phyloP scores from a whole-genome alignment of 805 yeast genomes.

The Scheffersomyces ergatensis region DNA sequence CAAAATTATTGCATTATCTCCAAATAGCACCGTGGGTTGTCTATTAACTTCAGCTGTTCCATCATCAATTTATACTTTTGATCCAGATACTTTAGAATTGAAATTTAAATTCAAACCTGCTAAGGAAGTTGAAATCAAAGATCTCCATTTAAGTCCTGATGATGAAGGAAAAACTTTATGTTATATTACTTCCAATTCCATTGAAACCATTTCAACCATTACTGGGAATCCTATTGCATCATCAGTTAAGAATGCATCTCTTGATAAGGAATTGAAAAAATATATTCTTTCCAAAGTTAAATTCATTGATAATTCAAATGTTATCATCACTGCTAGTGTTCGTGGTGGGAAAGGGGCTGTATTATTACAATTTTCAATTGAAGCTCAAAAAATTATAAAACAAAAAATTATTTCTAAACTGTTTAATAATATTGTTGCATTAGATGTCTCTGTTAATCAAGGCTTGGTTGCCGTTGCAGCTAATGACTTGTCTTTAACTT shows the following conservation, averaged over 20 bases:
- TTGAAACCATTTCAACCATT: slow-evolving; percentile 51
- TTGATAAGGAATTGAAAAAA: slow-evolving; percentile 18
- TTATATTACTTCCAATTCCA: slow-evolving; percentile 53
- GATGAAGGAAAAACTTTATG: slow-evolving; percentile 61
- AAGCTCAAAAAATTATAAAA: slow-evolving; percentile 40
- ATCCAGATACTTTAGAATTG: slow-evolving; percentile 52
- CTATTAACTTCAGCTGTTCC: slow-evolving; percentile 69
- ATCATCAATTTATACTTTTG: slow-evolving; percentile 59
- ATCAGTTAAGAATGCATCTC: slow-evolving; percentile 15
- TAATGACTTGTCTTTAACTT: slow-evolving; percentile 62
- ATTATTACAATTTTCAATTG: slow-evolving; percentile 43
- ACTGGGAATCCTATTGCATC: slow-evolving; percentile 40
- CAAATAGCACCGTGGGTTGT: slow-evolving; percentile 62
- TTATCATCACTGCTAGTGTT: slow-evolving; percentile 31
- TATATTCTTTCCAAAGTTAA: slow-evolving; percentile 41
- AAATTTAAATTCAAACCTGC: slow-evolving; percentile 52
- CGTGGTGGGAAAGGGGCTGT: slow-evolving; percentile 41
- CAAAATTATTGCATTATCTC: slow-evolving; percentile 57
- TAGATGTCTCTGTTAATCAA: slow-evolving; percentile 41
- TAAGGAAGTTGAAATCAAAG: slow-evolving; percentile 53
- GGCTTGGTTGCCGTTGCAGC: slow-evolving; percentile 57
- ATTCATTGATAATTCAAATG: slow-evolving; percentile 32
- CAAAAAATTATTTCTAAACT: slow-evolving; percentile 43
- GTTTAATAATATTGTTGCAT: slow-evolving; percentile 53
- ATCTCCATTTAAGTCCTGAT: slow-evolving; percentile 59